phyloP scores from a whole-genome alignment of 2,329 filamentous ascomycete genomes.

The Aureobasidium leucospermi region DNA sequence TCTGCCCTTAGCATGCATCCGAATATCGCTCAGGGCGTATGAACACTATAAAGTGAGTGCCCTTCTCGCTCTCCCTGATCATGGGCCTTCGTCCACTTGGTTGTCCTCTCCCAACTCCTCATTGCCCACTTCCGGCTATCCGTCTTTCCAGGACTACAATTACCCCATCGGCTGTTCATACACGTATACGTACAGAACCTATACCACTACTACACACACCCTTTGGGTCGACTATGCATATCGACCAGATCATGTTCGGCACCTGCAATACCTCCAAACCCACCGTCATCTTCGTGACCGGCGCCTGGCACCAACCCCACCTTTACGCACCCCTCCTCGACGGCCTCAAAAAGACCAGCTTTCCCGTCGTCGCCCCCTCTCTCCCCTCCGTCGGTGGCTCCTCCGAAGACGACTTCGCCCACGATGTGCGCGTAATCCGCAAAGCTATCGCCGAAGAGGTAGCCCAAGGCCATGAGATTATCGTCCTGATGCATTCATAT shows the following conservation, averaged over 20 bases:
- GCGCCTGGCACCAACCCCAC: conserved; percentile 23
- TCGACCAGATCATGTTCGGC: conserved; percentile 6
- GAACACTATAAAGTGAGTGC: no score
- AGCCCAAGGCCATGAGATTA: conserved; percentile 21
- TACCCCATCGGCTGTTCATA: background rate
- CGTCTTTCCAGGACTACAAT: no score
- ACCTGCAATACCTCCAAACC: conserved; percentile 15
- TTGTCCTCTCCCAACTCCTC: no score
- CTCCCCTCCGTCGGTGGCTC: conserved; percentile 17
- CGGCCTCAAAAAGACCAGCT: conserved; percentile 20
- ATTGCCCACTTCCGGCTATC: background rate
- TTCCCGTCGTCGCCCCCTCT: conserved; percentile 18
- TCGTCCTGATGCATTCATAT: conserved; percentile 26
- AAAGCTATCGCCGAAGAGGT: conserved; percentile 16
- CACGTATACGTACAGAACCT: no score
- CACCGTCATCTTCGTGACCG: conserved; percentile 23
- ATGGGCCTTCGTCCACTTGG: no score
- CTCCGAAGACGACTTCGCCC: conserved; percentile 12
- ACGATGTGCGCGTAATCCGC: conserved; percentile 21
- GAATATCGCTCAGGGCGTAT: background rate
- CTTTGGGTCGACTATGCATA: background rate
- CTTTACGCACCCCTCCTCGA: conserved; percentile 19
- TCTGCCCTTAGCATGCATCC: background rate
- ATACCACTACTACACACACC: no score
- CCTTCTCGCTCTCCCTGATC: no score